Percentiles rank a stretch among this genome's conserved stretches.
Evolutionary conservation across 1,139 yeast genomes (phyloP).

Genomic region (Groenewaldozyma sp.): DNA sequence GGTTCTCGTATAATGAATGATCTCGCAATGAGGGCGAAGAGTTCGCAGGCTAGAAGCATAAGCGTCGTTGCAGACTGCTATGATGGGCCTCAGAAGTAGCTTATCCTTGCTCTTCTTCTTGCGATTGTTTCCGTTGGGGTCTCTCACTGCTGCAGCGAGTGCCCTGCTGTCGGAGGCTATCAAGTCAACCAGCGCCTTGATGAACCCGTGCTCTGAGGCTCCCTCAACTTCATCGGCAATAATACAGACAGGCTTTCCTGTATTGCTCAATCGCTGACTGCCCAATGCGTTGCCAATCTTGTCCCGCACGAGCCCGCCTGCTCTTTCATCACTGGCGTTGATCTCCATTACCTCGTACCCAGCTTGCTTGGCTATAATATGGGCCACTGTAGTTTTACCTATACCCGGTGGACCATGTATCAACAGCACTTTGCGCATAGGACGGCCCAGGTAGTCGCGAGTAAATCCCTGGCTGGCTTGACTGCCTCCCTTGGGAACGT

Average conservation of each 20-base stretch:
- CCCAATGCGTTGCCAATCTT: slow-evolving; percentile 65
- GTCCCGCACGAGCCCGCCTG: slow-evolving; percentile 46
- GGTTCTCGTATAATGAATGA: slow-evolving; percentile 57
- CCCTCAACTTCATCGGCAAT: slow-evolving; percentile 91
- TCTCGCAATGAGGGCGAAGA: slow-evolving; percentile 63
- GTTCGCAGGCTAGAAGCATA: slow-evolving; percentile 67
- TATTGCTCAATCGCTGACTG: slow-evolving; percentile 38
- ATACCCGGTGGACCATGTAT: slow-evolving; percentile 92
- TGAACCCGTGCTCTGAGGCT: slow-evolving; percentile 72
- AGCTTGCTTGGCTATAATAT: slow-evolving; percentile 70
- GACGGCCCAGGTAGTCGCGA: slow-evolving; percentile 36
- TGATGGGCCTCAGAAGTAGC: slow-evolving; percentile 69
- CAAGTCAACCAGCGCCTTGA: slow-evolving; percentile 56
- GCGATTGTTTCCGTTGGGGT: slow-evolving; percentile 12
- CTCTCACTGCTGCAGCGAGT: slow-evolving; percentile 16
- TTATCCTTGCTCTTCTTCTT: slow-evolving; percentile 27
- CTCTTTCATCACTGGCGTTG: slow-evolving; percentile 82
- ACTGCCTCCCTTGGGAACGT: slow-evolving; percentile 14
- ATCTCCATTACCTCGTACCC: slow-evolving; percentile 78
- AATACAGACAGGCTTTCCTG: slow-evolving; percentile 64
- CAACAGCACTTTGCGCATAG: slow-evolving; percentile 57
- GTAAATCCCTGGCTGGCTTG: too few relatives aligned
- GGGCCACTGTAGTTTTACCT: slow-evolving; percentile 91
- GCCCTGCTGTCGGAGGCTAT: slow-evolving; percentile 49
- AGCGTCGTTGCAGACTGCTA: slow-evolving; percentile 84